phyloP scores from a whole-genome alignment of 2,329 filamentous ascomycete species.

The Sarocladium kiliense region DNA sequence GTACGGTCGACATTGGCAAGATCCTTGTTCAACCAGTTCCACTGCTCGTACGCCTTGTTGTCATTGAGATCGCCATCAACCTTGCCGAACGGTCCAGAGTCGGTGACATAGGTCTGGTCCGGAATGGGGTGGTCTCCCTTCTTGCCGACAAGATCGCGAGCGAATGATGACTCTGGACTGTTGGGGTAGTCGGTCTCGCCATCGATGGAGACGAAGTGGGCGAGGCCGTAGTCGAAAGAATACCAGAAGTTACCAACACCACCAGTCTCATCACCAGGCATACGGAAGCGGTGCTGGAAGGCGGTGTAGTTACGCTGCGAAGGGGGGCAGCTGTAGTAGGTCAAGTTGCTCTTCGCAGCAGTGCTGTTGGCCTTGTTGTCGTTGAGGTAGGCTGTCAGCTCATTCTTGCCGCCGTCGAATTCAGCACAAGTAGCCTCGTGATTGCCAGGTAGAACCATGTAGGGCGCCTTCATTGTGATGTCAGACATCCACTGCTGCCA shows the following conservation, averaged over 20 bases:
- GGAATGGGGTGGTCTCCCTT: constrained; percentile 10
- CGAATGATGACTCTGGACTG: constrained; percentile 19
- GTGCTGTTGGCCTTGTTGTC: constrained; percentile 4
- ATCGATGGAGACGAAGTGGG: constrained; percentile 28
- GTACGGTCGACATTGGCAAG: constrained; percentile 50
- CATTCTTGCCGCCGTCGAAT: constrained; percentile 21
- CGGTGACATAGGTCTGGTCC: constrained; percentile 23
- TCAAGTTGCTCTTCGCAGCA: constrained; percentile 8
- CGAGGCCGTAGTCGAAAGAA: constrained; percentile 24
- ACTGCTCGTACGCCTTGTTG: constrained; percentile 31
- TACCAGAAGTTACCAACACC: constrained; percentile 15
- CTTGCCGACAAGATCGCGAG: not conserved
- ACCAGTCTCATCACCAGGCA: constrained; percentile 44
- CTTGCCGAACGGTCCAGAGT: constrained; percentile 45
- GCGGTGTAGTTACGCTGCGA: constrained; percentile 59
- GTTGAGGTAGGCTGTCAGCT: not conserved
- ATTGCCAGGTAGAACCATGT: constrained; percentile 43
- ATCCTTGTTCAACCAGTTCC: constrained; percentile 49
- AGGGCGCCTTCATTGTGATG: constrained; percentile 42
- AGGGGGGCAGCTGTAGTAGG: constrained; percentile 34
- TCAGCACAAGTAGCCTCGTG: constrained; percentile 52
- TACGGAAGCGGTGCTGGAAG: constrained; percentile 51
- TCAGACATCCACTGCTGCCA: constrained; percentile 38
- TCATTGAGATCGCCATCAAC: constrained; percentile 20
- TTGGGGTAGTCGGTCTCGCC: constrained; percentile 22